A percentile compares a stretch with the other conserved stretches of the same genome.
Evolutionary conservation across 306 rosid genomes (phyloP).

Genomic region (Sesbania bispinosa): DNA sequence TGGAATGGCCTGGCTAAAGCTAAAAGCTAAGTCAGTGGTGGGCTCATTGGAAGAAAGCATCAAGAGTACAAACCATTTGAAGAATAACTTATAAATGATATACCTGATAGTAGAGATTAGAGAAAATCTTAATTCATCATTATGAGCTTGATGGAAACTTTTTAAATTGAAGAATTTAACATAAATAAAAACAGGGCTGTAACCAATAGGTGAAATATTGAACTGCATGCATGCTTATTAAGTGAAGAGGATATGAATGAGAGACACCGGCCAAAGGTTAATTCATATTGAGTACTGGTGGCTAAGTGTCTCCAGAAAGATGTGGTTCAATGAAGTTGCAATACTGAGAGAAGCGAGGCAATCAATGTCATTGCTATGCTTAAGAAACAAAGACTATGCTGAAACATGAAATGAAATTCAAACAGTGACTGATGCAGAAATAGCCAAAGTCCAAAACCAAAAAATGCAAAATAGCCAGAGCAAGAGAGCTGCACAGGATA

Average conservation of each 20-base stretch:
- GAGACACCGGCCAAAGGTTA: neutral
- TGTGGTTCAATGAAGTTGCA: too few relatives aligned
- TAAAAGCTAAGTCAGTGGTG: neutral
- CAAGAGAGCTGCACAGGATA: neutral
- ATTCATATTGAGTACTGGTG: neutral
- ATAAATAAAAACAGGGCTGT: neutral
- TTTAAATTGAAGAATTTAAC: neutral
- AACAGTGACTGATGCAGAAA: neutral
- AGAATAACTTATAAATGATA: neutral
- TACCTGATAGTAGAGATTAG: too few relatives aligned
- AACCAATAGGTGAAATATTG: neutral
- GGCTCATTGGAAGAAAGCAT: neutral
- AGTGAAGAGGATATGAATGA: neutral
- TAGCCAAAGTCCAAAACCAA: neutral
- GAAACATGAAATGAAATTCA: neutral
- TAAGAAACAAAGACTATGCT: neutral
- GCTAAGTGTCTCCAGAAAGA: too few relatives aligned
- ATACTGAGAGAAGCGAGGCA: neutral
- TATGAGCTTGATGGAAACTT: neutral
- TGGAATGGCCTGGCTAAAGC: neutral
- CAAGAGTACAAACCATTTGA: neutral
- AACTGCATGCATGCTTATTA: neutral
- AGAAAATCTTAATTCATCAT: too few relatives aligned
- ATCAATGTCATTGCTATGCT: neutral
- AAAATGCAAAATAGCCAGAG: neutral